phyloP scores from a whole-genome alignment of 2,329 filamentous ascomycete genomes.

The Zymoseptoria brevis region DNA sequence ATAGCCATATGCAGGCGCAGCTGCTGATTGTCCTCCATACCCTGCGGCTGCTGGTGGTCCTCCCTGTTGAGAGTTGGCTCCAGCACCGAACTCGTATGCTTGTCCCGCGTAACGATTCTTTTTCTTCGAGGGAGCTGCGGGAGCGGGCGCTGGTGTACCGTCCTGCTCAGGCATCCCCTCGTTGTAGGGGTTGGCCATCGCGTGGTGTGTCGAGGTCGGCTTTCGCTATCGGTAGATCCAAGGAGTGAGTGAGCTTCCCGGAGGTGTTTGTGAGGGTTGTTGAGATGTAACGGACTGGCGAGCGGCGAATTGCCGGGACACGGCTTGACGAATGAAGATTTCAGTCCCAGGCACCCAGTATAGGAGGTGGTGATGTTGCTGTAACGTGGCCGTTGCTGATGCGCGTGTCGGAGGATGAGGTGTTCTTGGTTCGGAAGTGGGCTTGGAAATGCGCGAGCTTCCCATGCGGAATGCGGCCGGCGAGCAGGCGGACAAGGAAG shows the following conservation, averaged over 20 bases:
- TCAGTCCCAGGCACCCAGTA: background rate
- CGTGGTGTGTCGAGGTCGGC: background rate
- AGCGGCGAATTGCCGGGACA: background rate
- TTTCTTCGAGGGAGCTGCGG: constrained; percentile 53
- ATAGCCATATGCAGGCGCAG: constrained; percentile 24
- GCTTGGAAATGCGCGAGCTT: constrained; percentile 1
- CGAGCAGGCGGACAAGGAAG: background rate
- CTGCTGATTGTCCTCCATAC: constrained; percentile 37
- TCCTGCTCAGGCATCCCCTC: constrained; percentile 12
- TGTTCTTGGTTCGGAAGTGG: background rate
- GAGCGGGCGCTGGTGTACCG: constrained; percentile 15
- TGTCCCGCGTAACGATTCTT: constrained; percentile 91
- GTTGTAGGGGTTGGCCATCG: constrained; percentile 15
- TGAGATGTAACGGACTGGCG: background rate
- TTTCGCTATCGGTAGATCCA: background rate
- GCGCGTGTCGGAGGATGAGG: background rate
- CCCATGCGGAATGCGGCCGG: constrained; percentile 4
- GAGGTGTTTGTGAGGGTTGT: background rate
- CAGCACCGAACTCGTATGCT: constrained; percentile 85
- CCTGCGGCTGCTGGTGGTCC: constrained; percentile 36
- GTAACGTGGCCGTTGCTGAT: background rate
- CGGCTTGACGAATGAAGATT: background rate
- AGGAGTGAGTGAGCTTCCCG: background rate
- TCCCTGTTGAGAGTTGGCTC: constrained; percentile 58
- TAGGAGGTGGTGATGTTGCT: background rate